Evolutionary conservation across 2,329 filamentous ascomycete species (phyloP).

Genomic region (Rachicladosporium sp.): DNA sequence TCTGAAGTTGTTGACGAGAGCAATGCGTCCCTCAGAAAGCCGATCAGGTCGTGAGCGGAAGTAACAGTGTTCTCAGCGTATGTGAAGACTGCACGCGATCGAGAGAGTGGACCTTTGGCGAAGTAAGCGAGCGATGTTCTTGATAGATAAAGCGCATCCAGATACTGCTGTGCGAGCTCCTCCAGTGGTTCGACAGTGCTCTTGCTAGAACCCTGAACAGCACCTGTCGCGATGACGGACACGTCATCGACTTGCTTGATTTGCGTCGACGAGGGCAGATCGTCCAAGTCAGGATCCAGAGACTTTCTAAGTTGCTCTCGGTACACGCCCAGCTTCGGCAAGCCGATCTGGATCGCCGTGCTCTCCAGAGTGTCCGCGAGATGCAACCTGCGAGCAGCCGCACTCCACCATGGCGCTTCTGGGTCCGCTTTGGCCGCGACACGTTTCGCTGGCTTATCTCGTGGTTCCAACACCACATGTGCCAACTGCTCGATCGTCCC

Average conservation of each 20-base stretch:
- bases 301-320: neutral
- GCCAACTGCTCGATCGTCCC: slow-evolving; percentile 40
- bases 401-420: slow-evolving; percentile 5
- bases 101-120: slow-evolving; percentile 66
- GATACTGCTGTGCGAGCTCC: slow-evolving; percentile 24
- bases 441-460: slow-evolving; percentile 20
- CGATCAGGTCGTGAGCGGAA: slow-evolving; percentile 50
- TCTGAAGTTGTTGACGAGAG: slow-evolving; percentile 47
- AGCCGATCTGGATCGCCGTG: no score
- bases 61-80: slow-evolving; percentile 48
- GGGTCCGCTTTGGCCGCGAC: slow-evolving; percentile 12
- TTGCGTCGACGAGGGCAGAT: neutral
- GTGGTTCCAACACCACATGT: slow-evolving; percentile 9
- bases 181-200: slow-evolving; percentile 11
- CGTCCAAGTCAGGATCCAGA: slow-evolving; percentile 8
- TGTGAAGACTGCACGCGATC: slow-evolving; percentile 59
- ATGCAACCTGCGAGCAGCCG: neutral
- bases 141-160: slow-evolving; percentile 35
- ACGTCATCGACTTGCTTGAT: neutral
- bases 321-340: slow-evolving; percentile 9
- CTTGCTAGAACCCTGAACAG: neutral
- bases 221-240: neutral
- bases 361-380: no score
- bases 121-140: slow-evolving; percentile 73
- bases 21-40: slow-evolving; percentile 45